Evolutionary conservation across 306 rosid genomes (phyloP).

Genomic region (Vigna radiata): DNA sequence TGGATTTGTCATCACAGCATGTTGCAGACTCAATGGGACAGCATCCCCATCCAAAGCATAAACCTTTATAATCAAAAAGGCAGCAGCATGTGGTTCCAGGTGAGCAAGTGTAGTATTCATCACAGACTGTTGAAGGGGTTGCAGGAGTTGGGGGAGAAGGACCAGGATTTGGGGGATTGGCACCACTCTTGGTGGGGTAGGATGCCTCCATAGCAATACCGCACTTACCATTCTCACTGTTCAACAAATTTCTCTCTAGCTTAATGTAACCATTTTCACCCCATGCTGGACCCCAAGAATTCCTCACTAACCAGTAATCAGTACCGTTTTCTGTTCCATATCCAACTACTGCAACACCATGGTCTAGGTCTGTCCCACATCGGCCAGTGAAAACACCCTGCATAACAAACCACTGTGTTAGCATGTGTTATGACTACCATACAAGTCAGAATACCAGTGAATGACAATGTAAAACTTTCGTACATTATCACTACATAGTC

Average conservation of each 20-base stretch:
- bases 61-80: conserved; percentile 55
- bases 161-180: conserved; percentile 81
- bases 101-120: conserved; percentile 71
- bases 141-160: conserved; percentile 75
- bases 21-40: conserved; percentile 87
- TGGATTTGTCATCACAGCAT: conserved; percentile 75
- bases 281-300: conserved; percentile 90
- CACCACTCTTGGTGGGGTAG: conserved; percentile 76
- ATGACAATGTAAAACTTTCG: too few relatives aligned
- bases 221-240: conserved; percentile 63
- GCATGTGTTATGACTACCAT: too few relatives aligned
- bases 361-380: conserved; percentile 87
- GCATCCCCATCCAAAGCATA: conserved; percentile 95
- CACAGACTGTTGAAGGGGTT: conserved; percentile 63
- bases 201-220: conserved; percentile 88
- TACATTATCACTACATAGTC: too few relatives aligned
- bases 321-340: conserved; percentile 72
- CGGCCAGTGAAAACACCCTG: conserved; percentile 87
- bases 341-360: conserved; percentile 79
- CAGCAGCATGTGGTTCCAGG: conserved; percentile 85
- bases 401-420: too few relatives aligned
- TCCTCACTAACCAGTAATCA: conserved; percentile 86
- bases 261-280: conserved; percentile 82
- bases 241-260: conserved; percentile 65
- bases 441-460: too few relatives aligned